Base-by-base conservation (phyloP, 2,329 filamentous ascomycete genomes). In the Davidsoniella eucalypti region DNA sequence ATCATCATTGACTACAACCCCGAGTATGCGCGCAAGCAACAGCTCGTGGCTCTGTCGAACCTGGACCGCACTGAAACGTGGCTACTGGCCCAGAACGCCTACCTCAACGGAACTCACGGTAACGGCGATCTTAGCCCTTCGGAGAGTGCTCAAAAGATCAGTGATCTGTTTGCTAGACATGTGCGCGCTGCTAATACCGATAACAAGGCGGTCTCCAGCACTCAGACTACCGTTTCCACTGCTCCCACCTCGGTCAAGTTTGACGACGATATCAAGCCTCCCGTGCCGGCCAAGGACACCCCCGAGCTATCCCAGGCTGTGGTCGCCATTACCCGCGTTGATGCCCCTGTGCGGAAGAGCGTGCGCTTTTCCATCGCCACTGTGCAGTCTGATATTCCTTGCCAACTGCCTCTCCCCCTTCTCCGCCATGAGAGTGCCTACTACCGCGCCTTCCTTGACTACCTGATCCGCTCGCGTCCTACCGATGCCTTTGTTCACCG, bases 401-500 rank as follows among this genome's bases (percentile, higher is more conserved):
- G 69, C 57, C 65, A 64, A 36, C 65, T 78, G 16, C 74, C 74
- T 8, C 66, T 72, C 50, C 67, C 72, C 64, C 64, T 80, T 26
- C 52, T 63, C 21, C 70, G 69, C 52, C 69, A 75, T 60, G 84
- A 92, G 59, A 81, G 82, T 3, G 84, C 88, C 4, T 95, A 94
- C 65, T 90, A 87, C 67, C 82, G 84, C 54, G 87, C 87, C 8
- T 95, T 94, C 63, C 80, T 87, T 57, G 79, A 82, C 60, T 75
- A 85, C 56, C 68, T 80, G 43, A 73, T 84, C 52, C 76, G 76
- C 29, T 78, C 77, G 12, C 78, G 76, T 51, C 70, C 72, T 49
- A 69, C 72, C 16, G 92, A 96, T 63, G 79, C 82, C 8, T 94
- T 94, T 61, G 75, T 94, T 50, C 84, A 94, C 63, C 82, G 86